Percentiles rank a stretch among this genome's conserved stretches.
Conservation (phyloP, 352 stramenopile species). For the Phytophthora citricola region DNA sequence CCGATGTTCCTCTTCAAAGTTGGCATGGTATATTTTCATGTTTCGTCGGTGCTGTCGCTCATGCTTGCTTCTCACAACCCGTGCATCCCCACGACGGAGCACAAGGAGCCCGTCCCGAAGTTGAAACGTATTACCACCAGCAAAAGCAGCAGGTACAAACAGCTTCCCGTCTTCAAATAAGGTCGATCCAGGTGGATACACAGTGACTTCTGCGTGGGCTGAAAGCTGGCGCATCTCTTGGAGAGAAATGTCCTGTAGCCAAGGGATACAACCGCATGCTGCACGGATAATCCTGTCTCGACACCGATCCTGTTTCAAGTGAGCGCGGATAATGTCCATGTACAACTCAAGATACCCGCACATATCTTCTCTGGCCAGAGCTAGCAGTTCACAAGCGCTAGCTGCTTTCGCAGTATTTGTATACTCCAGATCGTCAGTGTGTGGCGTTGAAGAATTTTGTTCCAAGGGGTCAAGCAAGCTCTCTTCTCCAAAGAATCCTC, state of each 20-base stretch:
- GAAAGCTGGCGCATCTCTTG: slow-evolving; percentile 62
- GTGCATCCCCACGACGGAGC: slow-evolving; percentile 36
- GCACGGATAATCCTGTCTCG: slow-evolving; percentile 55
- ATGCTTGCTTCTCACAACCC: slow-evolving; percentile 25
- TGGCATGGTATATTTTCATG: slow-evolving; percentile 2
- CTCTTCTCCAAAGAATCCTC: slow-evolving; percentile 72
- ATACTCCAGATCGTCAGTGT: slow-evolving; percentile 48
- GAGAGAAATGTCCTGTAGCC: slow-evolving; percentile 50
- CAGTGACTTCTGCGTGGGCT: slow-evolving; percentile 45
- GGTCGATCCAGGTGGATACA: slow-evolving; percentile 50
- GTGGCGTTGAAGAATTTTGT: not conserved
- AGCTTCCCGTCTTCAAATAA: slow-evolving; percentile 52
- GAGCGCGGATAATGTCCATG: slow-evolving; percentile 69
- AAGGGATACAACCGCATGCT: slow-evolving; percentile 51
- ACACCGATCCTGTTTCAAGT: slow-evolving; percentile 59
- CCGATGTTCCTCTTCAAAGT: slow-evolving; percentile 12
- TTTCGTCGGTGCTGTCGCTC: slow-evolving; percentile 9
- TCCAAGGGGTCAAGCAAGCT: slow-evolving; percentile 39
- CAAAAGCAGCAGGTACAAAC: slow-evolving; percentile 21
- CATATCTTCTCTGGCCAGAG: slow-evolving; percentile 60
- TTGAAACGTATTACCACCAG: slow-evolving; percentile 12
- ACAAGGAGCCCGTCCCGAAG: slow-evolving; percentile 42
- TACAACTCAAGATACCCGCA: slow-evolving; percentile 69
- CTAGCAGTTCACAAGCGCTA: slow-evolving; percentile 48
- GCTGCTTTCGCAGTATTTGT: slow-evolving; percentile 49